phyloP scores from a whole-genome alignment of 768 basidiomycete species.

The Pleurotus djamor region DNA sequence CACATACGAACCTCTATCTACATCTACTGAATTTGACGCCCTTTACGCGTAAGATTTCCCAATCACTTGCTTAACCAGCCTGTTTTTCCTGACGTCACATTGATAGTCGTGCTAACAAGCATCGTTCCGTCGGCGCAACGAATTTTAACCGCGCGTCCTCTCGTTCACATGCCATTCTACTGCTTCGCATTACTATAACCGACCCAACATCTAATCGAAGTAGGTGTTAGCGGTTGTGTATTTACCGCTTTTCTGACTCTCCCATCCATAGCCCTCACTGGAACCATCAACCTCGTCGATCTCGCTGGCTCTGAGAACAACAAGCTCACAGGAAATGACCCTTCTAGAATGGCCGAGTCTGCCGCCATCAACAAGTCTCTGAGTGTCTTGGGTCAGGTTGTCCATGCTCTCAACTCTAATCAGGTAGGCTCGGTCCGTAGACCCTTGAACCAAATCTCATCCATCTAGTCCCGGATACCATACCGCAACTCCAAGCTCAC shows the following conservation, averaged over 20 bases:
- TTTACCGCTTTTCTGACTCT: too few relatives aligned
- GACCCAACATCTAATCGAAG: slow-evolving; percentile 54
- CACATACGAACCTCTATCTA: slow-evolving; percentile 35
- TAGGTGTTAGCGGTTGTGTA: slow-evolving; percentile 14
- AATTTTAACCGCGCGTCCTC: slow-evolving; percentile 84
- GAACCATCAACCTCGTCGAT: slow-evolving; percentile 86
- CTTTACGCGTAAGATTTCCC: slow-evolving; percentile 39
- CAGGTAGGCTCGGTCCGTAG: not conserved
- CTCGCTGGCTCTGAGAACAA: slow-evolving; percentile 92
- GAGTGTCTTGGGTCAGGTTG: slow-evolving; percentile 84
- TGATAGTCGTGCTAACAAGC: slow-evolving; percentile 63
- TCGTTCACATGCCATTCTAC: slow-evolving; percentile 85
- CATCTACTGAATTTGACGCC: slow-evolving; percentile 40
- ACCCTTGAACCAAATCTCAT: not conserved
- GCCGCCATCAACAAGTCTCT: slow-evolving; percentile 89
- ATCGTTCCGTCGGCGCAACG: slow-evolving; percentile 84
- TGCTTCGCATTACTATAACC: slow-evolving; percentile 62
- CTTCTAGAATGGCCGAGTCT: slow-evolving; percentile 85
- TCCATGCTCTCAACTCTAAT: slow-evolving; percentile 68
- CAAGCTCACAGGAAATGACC: slow-evolving; percentile 86
- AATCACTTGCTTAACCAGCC: not conserved
- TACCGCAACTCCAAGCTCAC: slow-evolving; percentile 91
- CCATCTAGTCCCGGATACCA: slow-evolving; percentile 67
- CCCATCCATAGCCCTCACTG: slow-evolving; percentile 49
- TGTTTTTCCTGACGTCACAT: not conserved